Conservation (phyloP, 192 early-diverging fungal species). For the Coemansia sp. region DNA sequence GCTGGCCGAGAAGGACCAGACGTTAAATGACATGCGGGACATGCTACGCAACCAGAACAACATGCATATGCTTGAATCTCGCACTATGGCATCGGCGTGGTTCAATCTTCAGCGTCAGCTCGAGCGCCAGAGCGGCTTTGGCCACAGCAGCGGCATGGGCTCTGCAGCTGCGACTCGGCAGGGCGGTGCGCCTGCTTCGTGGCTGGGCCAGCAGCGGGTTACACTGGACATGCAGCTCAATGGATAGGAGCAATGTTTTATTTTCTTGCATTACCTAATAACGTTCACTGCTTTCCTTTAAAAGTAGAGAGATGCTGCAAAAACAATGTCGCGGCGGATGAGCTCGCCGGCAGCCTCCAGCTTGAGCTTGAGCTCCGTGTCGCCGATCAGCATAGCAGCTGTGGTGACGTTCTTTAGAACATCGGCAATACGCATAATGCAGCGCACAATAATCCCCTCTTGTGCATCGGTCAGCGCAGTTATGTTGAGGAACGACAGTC, state of each 20-base stretch:
- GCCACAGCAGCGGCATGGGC: slow-evolving; percentile 39
- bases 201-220: slow-evolving; percentile 73
- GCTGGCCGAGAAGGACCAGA: slow-evolving; percentile 36
- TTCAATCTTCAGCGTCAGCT: slow-evolving; percentile 58
- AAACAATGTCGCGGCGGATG: slow-evolving; percentile 95
- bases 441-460: slow-evolving; percentile 93
- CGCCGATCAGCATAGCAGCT: slow-evolving; percentile 87
- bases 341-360: slow-evolving; percentile 85
- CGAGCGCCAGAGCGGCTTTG: slow-evolving; percentile 55
- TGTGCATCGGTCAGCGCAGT: slow-evolving; percentile 90
- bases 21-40: slow-evolving; percentile 72
- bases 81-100: slow-evolving; percentile 80
- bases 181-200: slow-evolving; percentile 56
- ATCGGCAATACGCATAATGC: slow-evolving; percentile 91
- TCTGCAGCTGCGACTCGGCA: slow-evolving; percentile 28
- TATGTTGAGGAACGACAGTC: slow-evolving; percentile 88
- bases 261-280: neutral
- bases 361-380: slow-evolving; percentile 81
- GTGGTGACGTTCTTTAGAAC: slow-evolving; percentile 85
- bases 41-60: slow-evolving; percentile 61
- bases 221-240: slow-evolving; percentile 61
- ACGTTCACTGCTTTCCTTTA: slow-evolving; percentile 13
- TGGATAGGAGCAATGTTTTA: slow-evolving; percentile 8
- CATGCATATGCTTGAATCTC: slow-evolving; percentile 66
- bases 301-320: slow-evolving; percentile 86